Evolutionary conservation across 2,329 filamentous ascomycete species (phyloP).

Genomic region (Rasamsonia emersonii): DNA sequence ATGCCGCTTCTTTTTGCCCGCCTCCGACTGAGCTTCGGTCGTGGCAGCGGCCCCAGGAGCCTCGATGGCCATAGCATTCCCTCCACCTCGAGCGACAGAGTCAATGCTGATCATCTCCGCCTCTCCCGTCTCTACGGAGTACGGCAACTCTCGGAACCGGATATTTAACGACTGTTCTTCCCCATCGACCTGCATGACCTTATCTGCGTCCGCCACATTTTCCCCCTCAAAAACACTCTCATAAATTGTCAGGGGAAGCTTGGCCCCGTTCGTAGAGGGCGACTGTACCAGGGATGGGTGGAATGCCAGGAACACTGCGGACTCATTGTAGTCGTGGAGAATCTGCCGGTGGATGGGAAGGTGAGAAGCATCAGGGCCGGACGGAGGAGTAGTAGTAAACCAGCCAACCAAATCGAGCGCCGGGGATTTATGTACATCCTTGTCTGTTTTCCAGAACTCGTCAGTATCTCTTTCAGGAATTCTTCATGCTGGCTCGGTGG

Average conservation of each 20-base stretch:
- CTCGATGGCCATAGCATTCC: conserved; percentile 61
- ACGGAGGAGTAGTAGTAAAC: conserved; percentile 69
- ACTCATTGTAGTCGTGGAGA: conserved; percentile 68
- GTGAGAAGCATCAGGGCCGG: conserved; percentile 59
- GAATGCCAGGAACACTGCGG: conserved; percentile 78
- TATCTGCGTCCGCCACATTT: conserved; percentile 45
- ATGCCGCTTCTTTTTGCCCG: conserved; percentile 20
- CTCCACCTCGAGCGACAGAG: conserved; percentile 77
- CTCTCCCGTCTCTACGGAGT: conserved; percentile 85
- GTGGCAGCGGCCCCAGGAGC: conserved; percentile 11
- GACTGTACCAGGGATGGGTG: conserved; percentile 55
- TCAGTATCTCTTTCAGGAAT: conserved; percentile 7
- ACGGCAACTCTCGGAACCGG: conserved; percentile 74
- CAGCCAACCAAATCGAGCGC: conserved; percentile 82
- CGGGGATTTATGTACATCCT: conserved; percentile 76
- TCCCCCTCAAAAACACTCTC: conserved; percentile 75
- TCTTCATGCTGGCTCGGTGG: neutral
- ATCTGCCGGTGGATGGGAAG: conserved; percentile 73
- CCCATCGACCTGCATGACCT: conserved; percentile 67
- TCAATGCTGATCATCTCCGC: conserved; percentile 98
- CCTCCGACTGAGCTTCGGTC: conserved; percentile 8
- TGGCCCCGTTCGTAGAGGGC: conserved; percentile 56
- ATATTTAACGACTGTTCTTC: conserved; percentile 50
- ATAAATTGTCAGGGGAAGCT: conserved; percentile 83
- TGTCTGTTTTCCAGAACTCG: conserved; percentile 51